These are phyloP conservation scores for Arthrobotrys sphaeroides DNA, from an alignment of 2,329 filamentous ascomycete species.

Conservation along the genomic window DNA sequence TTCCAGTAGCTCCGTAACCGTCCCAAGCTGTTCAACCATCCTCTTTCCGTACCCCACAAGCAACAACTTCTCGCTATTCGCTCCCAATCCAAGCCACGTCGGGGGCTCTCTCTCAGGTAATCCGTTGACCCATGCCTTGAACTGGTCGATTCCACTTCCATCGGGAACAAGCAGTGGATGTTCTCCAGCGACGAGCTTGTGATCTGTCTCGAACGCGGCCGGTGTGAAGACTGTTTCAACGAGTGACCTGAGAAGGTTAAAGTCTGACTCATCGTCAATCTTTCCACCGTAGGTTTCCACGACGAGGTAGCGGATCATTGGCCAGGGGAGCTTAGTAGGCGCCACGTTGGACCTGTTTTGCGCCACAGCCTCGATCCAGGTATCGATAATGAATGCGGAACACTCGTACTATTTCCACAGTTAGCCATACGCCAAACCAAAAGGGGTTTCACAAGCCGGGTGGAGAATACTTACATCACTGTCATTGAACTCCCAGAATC, in stretches of 20 bases:
- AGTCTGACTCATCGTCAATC: slow-evolving; percentile 90
- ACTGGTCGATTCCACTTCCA: slow-evolving; percentile 83
- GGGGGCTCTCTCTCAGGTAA: slow-evolving; percentile 95
- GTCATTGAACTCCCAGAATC: slow-evolving; percentile 99
- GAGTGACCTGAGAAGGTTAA: slow-evolving; percentile 74
- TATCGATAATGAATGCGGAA: slow-evolving; percentile 92
- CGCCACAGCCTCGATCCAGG: slow-evolving; percentile 86
- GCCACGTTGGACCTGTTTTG: slow-evolving; percentile 90
- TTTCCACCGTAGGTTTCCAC: slow-evolving; percentile 98
- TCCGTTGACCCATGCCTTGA: slow-evolving; percentile 88
- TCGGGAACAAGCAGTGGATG: slow-evolving; percentile 77
- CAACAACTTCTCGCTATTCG: slow-evolving; percentile 94
- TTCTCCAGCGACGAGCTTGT: slow-evolving; percentile 78
- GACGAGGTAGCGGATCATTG: slow-evolving; percentile 88
- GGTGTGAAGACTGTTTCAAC: slow-evolving; percentile 83
- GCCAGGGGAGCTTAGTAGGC: slow-evolving; percentile 93
- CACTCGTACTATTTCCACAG: slow-evolving; percentile 80
- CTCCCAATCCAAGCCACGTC: slow-evolving; percentile 90
- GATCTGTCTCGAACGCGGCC: slow-evolving; percentile 88
- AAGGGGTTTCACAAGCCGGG: slow-evolving; percentile 2
- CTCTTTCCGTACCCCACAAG: slow-evolving; percentile 86
- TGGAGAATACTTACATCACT: slow-evolving; percentile 80
- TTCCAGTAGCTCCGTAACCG: slow-evolving; percentile 86
- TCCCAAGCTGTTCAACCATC: slow-evolving; percentile 83
- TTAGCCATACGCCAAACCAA: slow-evolving; percentile 53